phyloP scores from a whole-genome alignment of 345 rosid genomes.

The Bruguiera sexangula region DNA sequence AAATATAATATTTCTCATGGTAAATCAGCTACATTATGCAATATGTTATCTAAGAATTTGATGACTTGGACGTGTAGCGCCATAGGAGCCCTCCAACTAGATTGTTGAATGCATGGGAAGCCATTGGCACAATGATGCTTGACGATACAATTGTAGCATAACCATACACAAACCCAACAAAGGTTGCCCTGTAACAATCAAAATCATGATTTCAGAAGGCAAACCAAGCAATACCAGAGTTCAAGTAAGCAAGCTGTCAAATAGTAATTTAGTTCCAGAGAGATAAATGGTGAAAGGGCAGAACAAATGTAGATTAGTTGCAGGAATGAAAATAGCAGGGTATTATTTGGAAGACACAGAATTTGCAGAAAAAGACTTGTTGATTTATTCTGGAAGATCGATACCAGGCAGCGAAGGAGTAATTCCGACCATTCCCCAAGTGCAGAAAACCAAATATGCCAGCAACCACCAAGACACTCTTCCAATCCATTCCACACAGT shows the following conservation, averaged over 20 bases:
- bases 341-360: not conserved
- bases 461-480: slow-evolving; percentile 51
- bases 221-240: not conserved
- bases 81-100: slow-evolving; percentile 72
- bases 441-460: slow-evolving; percentile 71
- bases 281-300: not conserved
- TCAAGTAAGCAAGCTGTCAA: not conserved
- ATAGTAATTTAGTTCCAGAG: not conserved
- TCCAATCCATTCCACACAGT: slow-evolving; percentile 63
- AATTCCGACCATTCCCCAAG: slow-evolving; percentile 78
- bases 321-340: too few relatives aligned
- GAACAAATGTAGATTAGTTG: too few relatives aligned
- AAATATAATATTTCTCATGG: too few relatives aligned
- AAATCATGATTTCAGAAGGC: not conserved
- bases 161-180: slow-evolving; percentile 71
- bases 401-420: slow-evolving; percentile 84
- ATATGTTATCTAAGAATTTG: slow-evolving; percentile 11
- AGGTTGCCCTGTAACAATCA: slow-evolving; percentile 62
- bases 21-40: not conserved
- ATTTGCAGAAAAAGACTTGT: not conserved
- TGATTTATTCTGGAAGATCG: slow-evolving; percentile 8
- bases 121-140: slow-evolving; percentile 67
- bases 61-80: slow-evolving; percentile 47
- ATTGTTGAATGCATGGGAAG: slow-evolving; percentile 73
- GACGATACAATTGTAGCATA: slow-evolving; percentile 60